phyloP scores from a whole-genome alignment of 192 early-diverging fungal genomes.

The Linnemannia schmuckeri region DNA sequence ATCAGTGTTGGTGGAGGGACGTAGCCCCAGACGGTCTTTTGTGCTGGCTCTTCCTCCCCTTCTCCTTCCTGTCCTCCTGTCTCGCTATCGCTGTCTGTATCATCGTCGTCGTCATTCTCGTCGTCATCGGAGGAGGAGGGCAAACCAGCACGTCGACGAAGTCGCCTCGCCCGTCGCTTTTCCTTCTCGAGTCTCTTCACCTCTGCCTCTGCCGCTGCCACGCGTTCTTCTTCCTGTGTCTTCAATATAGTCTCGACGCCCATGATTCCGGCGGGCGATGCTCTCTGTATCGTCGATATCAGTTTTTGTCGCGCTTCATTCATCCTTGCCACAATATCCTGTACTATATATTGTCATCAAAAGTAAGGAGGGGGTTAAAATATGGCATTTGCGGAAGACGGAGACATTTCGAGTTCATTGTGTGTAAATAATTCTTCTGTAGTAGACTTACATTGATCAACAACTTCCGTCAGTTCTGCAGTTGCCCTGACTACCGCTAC shows the following conservation, averaged over 20 bases:
- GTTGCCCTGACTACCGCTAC: conserved; percentile 27
- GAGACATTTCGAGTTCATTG: not conserved
- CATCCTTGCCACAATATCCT: conserved; percentile 38
- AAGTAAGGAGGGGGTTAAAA: not conserved
- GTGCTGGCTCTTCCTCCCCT: not conserved
- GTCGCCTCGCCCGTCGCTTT: not conserved
- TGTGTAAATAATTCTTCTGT: not conserved
- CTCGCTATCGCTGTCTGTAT: not conserved
- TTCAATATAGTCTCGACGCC: conserved; percentile 22
- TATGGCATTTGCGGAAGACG: not conserved
- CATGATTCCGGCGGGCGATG: conserved; percentile 31
- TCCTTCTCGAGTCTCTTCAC: conserved; percentile 7
- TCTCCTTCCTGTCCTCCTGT: not conserved
- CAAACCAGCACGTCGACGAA: not conserved
- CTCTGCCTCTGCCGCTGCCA: conserved; percentile 1
- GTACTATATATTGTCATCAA: conserved; percentile 14
- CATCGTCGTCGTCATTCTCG: not conserved
- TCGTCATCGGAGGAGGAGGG: not conserved
- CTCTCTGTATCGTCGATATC: conserved; percentile 22
- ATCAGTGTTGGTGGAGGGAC: conserved; percentile 25
- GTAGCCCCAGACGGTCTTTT: conserved; percentile 19
- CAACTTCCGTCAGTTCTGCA: conserved; percentile 22
- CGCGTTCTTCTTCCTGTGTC: conserved; percentile 22
- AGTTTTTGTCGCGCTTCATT: conserved; percentile 23
- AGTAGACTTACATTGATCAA: conserved; percentile 30